These are phyloP conservation scores for Syncephalastrum monosporum DNA, from an alignment of 371 early-diverging fungal species.

Conservation along the genomic window DNA sequence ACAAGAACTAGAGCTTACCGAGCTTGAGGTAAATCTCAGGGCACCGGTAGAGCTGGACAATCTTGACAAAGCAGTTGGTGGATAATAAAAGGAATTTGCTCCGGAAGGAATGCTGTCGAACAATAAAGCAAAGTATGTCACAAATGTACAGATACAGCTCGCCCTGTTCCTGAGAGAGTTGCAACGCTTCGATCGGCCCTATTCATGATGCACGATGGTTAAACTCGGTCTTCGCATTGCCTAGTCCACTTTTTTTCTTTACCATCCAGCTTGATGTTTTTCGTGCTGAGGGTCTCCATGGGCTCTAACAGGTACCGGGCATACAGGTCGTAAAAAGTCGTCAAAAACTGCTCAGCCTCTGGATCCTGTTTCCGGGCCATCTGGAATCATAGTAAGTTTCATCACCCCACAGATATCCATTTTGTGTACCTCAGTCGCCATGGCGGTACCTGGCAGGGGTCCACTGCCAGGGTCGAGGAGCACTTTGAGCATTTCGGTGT, in stretches of 20 bases:
- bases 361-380: constrained; percentile 42
- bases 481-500: constrained; percentile 69
- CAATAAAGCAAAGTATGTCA: constrained; percentile 70
- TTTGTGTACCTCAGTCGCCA: constrained; percentile 26
- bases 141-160: constrained; percentile 61
- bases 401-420: neutral
- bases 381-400: constrained; percentile 3
- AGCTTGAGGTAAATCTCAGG: constrained; percentile 70
- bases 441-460: constrained; percentile 18
- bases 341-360: constrained; percentile 74
- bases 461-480: constrained; percentile 66
- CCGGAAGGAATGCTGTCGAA: constrained; percentile 72
- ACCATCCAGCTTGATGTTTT: constrained; percentile 31
- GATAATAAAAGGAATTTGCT: constrained; percentile 74
- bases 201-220: neutral
- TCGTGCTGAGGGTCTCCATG: constrained; percentile 41
- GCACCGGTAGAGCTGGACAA: constrained; percentile 66
- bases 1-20: constrained; percentile 38
- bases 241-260: neutral
- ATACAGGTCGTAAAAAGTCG: constrained; percentile 71
- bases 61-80: constrained; percentile 57
- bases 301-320: constrained; percentile 58
- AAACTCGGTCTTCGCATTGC: neutral
- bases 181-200: constrained; percentile 36
- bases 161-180: constrained; percentile 27